These are phyloP conservation scores for Magnaporthiopsis incrustans DNA, from an alignment of 2,329 filamentous ascomycete genomes.

Conservation along the genomic window DNA sequence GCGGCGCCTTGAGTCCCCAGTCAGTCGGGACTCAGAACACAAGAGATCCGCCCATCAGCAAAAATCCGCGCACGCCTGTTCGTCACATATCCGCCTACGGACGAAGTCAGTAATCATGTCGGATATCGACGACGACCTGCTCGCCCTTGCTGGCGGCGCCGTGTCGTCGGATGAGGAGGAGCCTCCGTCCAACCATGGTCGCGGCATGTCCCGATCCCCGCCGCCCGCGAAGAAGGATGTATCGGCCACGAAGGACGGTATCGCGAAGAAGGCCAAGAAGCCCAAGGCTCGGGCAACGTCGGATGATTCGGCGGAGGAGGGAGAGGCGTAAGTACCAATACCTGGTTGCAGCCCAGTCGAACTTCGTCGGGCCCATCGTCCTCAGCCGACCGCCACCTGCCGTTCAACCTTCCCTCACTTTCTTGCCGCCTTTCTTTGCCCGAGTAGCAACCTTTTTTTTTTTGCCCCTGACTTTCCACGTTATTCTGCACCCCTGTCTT, in stretches of 20 bases:
- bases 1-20: neutral
- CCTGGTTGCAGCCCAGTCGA: neutral
- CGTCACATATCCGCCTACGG: too few relatives aligned
- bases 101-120: constrained; percentile 54
- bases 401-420: neutral
- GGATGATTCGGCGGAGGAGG: constrained; percentile 56
- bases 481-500: neutral
- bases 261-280: constrained; percentile 35
- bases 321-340: constrained; percentile 67
- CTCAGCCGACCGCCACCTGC: neutral
- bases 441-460: neutral
- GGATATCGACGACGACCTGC: constrained; percentile 86
- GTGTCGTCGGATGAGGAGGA: constrained; percentile 53
- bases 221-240: constrained; percentile 26
- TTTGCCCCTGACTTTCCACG: neutral
- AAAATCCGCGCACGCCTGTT: neutral
- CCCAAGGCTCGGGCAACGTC: constrained; percentile 41
- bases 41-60: too few relatives aligned
- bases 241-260: constrained; percentile 24
- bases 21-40: neutral
- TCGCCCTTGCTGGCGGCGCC: constrained; percentile 81
- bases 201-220: constrained; percentile 47
- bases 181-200: constrained; percentile 42
- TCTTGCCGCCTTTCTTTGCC: neutral
- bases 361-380: neutral